Base-by-base conservation (phyloP, 1,284 basidiomycete species). In the Heterobasidion occidentale region DNA sequence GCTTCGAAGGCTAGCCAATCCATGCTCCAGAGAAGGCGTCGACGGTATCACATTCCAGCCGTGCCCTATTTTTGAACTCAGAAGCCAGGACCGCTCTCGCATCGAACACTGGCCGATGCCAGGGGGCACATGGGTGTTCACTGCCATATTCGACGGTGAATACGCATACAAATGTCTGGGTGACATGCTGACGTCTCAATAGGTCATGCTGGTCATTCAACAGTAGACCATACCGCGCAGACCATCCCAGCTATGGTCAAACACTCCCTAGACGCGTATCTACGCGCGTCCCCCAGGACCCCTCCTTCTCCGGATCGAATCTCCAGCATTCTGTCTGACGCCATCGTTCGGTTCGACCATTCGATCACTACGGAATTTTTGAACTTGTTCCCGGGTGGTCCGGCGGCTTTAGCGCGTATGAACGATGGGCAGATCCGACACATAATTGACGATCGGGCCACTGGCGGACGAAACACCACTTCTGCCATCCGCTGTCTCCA, bases 191-290 rank as follows among this genome's bases (percentile, higher is more conserved):
- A 36, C 36, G 53, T 46, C 56, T 46, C 58, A 57, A 17, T 60
- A 86, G 84, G 84, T 51, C 84, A 87, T 61, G 78, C 77, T 47
- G 81, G 81, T 53, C 78, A 81, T 62, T 74, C 81, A 51, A 81
- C 80, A 1, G 84, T 79, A 42, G 77, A 85, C 59, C 75, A 78
- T 59, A 75, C 74, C 53, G 70, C 72, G 49, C 67, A 70, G 48
- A 66, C 64, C 19, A 70, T 86, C 3, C 80, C 84, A 33, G 61
- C 63, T 17, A 69, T 75, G 59, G 66, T 86, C 53, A 72, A 69
- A 62, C 65, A 62, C 53, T 71, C 74, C 51, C 71, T 86, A 46
- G 67, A 70, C 19, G 60, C 66, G 35, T 66, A 73, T 53, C 64
- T 81, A 34, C 64, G 69, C 54, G 68, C 69, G 46, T 59, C 60